These are phyloP conservation scores for Cytospora mali DNA, from an alignment of 2,329 filamentous ascomycete genomes.

Conservation along the genomic window DNA sequence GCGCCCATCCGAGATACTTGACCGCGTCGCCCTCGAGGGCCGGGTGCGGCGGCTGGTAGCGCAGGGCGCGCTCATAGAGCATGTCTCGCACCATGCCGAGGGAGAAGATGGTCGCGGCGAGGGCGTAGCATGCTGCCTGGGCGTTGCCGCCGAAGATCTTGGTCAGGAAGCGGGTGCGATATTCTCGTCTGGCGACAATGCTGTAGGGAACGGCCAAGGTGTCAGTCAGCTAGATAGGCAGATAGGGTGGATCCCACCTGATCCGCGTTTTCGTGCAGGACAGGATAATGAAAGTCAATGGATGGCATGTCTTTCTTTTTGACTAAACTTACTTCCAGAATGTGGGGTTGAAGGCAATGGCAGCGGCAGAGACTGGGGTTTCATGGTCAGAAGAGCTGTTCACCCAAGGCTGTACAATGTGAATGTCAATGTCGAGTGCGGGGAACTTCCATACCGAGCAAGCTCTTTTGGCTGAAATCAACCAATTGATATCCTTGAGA, in stretches of 20 bases:
- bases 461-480: constrained; percentile 67
- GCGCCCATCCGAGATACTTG: constrained; percentile 66
- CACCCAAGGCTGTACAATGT: background rate
- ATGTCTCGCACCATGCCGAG: constrained; percentile 87
- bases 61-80: constrained; percentile 83
- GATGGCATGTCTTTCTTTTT: background rate
- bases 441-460: constrained; percentile 58
- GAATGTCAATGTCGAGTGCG: background rate
- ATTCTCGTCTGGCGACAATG: constrained; percentile 57
- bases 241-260: constrained; percentile 21
- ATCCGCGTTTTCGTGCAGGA: background rate
- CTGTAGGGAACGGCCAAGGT: constrained; percentile 22
- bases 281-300: background rate
- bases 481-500: constrained; percentile 46
- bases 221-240: background rate
- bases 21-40: constrained; percentile 63
- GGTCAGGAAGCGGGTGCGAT: constrained; percentile 86
- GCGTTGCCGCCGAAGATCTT: constrained; percentile 80
- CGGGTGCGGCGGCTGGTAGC: constrained; percentile 73
- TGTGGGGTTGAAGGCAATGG: constrained; percentile 94
- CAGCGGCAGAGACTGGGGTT: constrained; percentile 70
- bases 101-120: constrained; percentile 87
- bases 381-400: constrained; percentile 29
- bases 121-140: constrained; percentile 82
- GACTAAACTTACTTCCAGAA: constrained; percentile 88